phyloP scores from a whole-genome alignment of 1,284 basidiomycete genomes.

The Cryptococcus maquisensis region DNA sequence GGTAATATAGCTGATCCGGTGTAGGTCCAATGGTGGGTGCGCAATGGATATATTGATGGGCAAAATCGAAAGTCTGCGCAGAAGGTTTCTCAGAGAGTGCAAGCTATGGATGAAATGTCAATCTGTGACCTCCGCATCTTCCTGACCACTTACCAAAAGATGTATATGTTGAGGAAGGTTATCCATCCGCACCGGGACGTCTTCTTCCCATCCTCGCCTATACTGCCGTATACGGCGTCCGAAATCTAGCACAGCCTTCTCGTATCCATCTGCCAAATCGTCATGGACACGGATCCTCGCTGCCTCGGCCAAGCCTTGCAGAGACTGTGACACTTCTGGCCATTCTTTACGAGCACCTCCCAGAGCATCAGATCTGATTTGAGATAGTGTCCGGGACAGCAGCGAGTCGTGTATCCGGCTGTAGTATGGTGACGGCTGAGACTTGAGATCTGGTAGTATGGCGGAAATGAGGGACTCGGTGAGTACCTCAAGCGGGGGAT shows the following conservation, averaged over 20 bases:
- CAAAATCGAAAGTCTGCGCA: constrained; percentile 21
- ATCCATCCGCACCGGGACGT: constrained; percentile 23
- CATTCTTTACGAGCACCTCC: constrained; percentile 30
- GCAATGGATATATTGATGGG: constrained; percentile 23
- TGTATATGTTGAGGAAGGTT: constrained; percentile 41
- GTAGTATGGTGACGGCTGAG: constrained; percentile 55
- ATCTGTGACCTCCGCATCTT: neutral
- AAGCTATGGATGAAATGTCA: constrained; percentile 19
- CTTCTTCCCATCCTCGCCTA: constrained; percentile 28
- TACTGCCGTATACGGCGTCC: constrained; percentile 15
- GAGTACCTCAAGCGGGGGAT: no score
- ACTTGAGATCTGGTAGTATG: constrained; percentile 57
- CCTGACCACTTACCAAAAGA: constrained; percentile 22
- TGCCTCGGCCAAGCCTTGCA: constrained; percentile 19
- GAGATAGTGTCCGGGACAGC: neutral
- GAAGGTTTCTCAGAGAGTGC: constrained; percentile 24
- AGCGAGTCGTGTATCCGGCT: constrained; percentile 40
- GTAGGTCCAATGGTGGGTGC: constrained; percentile 13
- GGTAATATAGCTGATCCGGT: constrained; percentile 29
- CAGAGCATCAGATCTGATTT: constrained; percentile 17
- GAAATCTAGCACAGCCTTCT: constrained; percentile 19
- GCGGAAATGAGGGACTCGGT: constrained; percentile 54
- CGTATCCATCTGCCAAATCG: constrained; percentile 32
- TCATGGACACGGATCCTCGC: constrained; percentile 29
- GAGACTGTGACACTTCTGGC: constrained; percentile 18